These are phyloP conservation scores for Madurella fahalii DNA, from an alignment of 2,329 filamentous ascomycete species.

Conservation along the genomic window DNA sequence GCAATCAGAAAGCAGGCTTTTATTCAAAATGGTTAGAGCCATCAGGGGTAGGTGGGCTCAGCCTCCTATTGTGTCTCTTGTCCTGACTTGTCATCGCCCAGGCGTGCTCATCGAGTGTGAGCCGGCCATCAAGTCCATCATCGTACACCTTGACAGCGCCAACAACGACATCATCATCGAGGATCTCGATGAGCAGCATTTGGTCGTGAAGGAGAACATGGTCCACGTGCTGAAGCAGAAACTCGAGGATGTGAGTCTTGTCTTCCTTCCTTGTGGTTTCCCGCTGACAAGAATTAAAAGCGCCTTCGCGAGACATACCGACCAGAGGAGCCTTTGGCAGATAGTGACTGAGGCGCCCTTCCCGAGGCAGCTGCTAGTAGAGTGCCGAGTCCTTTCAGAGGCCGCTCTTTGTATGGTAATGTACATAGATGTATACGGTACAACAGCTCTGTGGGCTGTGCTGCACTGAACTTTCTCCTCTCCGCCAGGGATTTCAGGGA, in stretches of 20 bases:
- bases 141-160: constrained; percentile 68
- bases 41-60: constrained; percentile 18
- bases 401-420: not conserved
- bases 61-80: too few relatives aligned
- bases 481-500: not conserved
- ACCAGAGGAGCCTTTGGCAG: constrained; percentile 28
- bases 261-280: not conserved
- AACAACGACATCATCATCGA: constrained; percentile 74
- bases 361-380: too few relatives aligned
- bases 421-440: not conserved
- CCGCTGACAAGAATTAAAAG: constrained; percentile 16
- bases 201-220: constrained; percentile 73
- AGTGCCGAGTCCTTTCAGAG: not conserved
- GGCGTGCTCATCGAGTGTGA: constrained; percentile 78
- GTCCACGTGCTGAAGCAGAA: constrained; percentile 61
- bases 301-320: constrained; percentile 33
- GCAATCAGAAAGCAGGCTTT: too few relatives aligned
- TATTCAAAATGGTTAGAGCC: constrained; percentile 17
- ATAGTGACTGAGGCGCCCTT: constrained; percentile 19
- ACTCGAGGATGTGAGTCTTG: constrained; percentile 59
- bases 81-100: constrained; percentile 23
- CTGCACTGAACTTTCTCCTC: not conserved
- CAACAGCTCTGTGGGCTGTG: not conserved
- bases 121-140: constrained; percentile 83
- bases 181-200: constrained; percentile 71